Percentiles rank a stretch among this genome's conserved stretches.
Conservation (phyloP, 768 basidiomycete genomes). For the Leccinum ochraceum region DNA sequence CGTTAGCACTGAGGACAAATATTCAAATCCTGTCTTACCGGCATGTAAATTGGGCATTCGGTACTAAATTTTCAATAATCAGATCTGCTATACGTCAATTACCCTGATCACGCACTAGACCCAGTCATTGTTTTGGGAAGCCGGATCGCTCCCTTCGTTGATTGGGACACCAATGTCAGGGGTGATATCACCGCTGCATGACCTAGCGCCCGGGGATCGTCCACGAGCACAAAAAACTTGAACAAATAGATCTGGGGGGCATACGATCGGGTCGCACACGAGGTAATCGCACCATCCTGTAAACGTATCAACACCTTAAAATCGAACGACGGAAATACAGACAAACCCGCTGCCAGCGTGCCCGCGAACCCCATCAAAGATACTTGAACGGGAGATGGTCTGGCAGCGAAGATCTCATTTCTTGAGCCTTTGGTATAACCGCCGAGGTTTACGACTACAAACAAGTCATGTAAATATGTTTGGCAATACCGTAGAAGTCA, state of each 20-base stretch:
- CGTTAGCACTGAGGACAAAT: conserved; percentile 3
- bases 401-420: conserved; percentile 53
- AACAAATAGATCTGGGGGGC: conserved; percentile 42
- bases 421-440: conserved; percentile 55
- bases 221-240: conserved; percentile 31
- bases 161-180: conserved; percentile 34
- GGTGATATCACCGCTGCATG: conserved; percentile 3
- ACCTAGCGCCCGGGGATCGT: conserved; percentile 2
- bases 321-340: background rate
- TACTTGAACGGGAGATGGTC: conserved; percentile 50
- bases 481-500: conserved; percentile 3
- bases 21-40: conserved; percentile 30
- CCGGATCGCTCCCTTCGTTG: conserved; percentile 44
- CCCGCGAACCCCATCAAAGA: conserved; percentile 54
- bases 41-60: conserved; percentile 49
- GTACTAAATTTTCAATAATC: conserved; percentile 29
- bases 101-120: conserved; percentile 40
- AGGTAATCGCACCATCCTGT: conserved; percentile 52
- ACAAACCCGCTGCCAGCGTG: conserved; percentile 41
- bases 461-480: background rate
- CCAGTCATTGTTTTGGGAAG: conserved; percentile 38
- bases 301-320: conserved; percentile 1
- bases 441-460: conserved; percentile 44
- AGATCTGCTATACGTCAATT: conserved; percentile 1
- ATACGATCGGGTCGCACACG: conserved; percentile 44